Conservation (phyloP, 2,329 filamentous ascomycete species). For the Alternaria longipes region DNA sequence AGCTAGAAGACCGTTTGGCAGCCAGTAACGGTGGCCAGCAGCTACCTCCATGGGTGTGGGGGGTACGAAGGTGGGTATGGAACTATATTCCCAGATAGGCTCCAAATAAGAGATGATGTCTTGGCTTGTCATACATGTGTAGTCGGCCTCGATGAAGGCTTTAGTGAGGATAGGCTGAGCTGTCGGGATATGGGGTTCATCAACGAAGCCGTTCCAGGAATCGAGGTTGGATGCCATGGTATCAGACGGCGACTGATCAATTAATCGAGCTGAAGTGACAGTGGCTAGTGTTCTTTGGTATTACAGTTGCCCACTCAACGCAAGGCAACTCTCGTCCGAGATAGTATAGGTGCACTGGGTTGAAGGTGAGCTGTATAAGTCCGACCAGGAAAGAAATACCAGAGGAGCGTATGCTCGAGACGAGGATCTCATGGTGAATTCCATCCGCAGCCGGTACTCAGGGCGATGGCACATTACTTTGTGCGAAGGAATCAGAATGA, state of each 20-base stretch:
- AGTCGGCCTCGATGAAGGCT: neutral
- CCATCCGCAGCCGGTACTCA: neutral
- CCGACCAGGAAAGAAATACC: neutral
- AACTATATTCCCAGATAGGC: neutral
- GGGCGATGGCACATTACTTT: neutral
- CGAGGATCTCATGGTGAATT: neutral
- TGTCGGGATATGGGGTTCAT: neutral
- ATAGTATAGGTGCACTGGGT: neutral
- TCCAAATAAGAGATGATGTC: neutral
- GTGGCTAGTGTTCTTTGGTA: neutral
- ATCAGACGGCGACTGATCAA: neutral
- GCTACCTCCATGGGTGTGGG: neutral
- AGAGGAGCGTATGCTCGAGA: neutral
- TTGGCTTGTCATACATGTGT: neutral
- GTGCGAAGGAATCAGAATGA: neutral
- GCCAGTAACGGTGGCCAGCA: constrained; percentile 14
- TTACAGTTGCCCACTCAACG: neutral
- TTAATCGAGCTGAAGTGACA: rapidly evolving
- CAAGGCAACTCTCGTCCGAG: too few relatives aligned
- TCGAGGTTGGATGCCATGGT: neutral
- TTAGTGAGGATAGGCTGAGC: neutral
- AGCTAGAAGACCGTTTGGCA: constrained; percentile 4
- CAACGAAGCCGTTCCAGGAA: neutral
- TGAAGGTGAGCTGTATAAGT: neutral
- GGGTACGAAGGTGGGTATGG: neutral